Evolutionary conservation across 257 asterid species (phyloP).

Genomic region (Avicennia marina): DNA sequence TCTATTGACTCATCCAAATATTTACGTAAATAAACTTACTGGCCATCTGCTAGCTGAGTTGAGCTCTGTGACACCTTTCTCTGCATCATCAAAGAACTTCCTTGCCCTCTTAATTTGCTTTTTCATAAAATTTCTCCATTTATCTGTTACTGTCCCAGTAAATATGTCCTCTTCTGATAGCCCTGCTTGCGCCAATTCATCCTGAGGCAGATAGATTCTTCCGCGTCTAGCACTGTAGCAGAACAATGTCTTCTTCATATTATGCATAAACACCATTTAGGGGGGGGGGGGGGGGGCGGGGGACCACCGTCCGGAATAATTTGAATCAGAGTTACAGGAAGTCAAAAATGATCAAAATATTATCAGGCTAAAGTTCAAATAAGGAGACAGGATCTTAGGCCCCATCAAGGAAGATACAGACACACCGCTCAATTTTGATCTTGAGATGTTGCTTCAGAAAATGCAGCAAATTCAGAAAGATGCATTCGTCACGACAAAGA

Average conservation of each 20-base stretch:
- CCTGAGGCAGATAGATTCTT: constrained; percentile 90
- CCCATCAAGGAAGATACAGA: background rate
- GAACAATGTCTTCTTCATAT: too few relatives aligned
- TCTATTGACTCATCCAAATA: too few relatives aligned
- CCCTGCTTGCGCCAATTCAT: constrained; percentile 89
- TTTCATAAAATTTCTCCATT: constrained; percentile 92
- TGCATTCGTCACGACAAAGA: too few relatives aligned
- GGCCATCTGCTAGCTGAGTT: constrained; percentile 98
- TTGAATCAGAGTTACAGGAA: background rate
- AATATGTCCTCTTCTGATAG: constrained; percentile 84
- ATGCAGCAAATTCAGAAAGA: too few relatives aligned
- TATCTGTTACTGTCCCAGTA: constrained; percentile 80
- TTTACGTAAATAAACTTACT: too few relatives aligned
- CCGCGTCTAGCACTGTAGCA: constrained; percentile 77
- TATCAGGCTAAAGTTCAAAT: background rate
- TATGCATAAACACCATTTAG: too few relatives aligned
- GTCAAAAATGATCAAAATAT: background rate
- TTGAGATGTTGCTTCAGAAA: too few relatives aligned
- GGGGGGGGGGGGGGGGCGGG: too few relatives aligned
- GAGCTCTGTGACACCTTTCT: constrained; percentile 75
- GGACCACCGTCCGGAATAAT: background rate
- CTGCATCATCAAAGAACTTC: constrained; percentile 86
- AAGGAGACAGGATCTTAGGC: background rate
- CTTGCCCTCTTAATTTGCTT: constrained; percentile 89
- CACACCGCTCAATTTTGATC: too few relatives aligned